Evolutionary conservation across 345 rosid species (phyloP), one percentile per base, ranked within the genome.

Genomic region (Aurinia saxatilis): DNA sequence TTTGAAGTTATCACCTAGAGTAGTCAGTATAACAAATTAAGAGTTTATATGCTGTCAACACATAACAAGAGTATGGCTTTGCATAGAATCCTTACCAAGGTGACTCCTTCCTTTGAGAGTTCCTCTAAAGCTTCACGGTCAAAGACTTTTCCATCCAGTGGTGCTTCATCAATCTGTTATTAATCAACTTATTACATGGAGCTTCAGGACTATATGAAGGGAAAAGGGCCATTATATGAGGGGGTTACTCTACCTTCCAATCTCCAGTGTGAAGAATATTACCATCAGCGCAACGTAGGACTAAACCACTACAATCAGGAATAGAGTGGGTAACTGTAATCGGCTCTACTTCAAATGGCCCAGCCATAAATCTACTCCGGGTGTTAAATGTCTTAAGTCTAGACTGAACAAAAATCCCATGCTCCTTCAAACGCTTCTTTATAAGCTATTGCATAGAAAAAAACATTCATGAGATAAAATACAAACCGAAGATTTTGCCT

Each of bases 281-380:
- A 73, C 99, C 99, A 85, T 93, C 97, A 80, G 84, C 77, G 25
- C 97, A 93, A 10, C 99, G 99, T 60, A 93, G 95, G 62, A 93
- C 87, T 59, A 93, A 76, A 35, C 99, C 97, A 68, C 88, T 85
- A 76, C 99, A 93, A 79, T 93, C 99, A 69, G 99, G 99, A 78
- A 93, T 93, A 42, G 97, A 93, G 75, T 93, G 99, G 4, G 99
- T 93, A 57, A 93, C 99, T 17, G 83, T 85, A 59, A 93, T 75
- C 25, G 99, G 97, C 78, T 93, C 99, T 75, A 93, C 71, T 73
- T 93, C 99, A 78, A 93, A 93, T 73, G 99, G 97, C 19, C 99
- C 99, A 69, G 97, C 96, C 79, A 51, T 71, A 71, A 93, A 93
- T 77, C 79, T 90, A 65, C 70, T 84, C 74, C 71, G 84, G 39